Evolutionary conservation across 169 alveolate species (phyloP).

Genomic region (Cryptosporidium andersoni): DNA sequence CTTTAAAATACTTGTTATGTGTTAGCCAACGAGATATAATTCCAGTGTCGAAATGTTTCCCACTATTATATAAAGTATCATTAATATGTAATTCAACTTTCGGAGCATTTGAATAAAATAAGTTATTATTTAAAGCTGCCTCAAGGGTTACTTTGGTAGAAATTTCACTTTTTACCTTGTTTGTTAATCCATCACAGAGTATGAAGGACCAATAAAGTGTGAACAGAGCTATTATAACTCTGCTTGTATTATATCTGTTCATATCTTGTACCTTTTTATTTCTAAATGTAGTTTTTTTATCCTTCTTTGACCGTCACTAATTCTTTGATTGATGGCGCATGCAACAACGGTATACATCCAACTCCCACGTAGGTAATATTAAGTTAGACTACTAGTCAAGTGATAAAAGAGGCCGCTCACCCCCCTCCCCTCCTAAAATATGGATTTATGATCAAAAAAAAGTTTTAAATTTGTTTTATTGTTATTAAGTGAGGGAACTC

Average conservation of each 20-base stretch:
- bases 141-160: slow-evolving; percentile 19
- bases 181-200: slow-evolving; percentile 41
- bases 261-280: too few relatives aligned
- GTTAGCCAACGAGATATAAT: slow-evolving; percentile 51
- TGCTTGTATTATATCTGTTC: too few relatives aligned
- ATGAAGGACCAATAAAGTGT: neutral
- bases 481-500: too few relatives aligned
- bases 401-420: too few relatives aligned
- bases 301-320: neutral
- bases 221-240: slow-evolving; percentile 2
- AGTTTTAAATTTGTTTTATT: too few relatives aligned
- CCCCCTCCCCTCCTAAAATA: too few relatives aligned
- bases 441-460: too few relatives aligned
- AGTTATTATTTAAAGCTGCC: slow-evolving; percentile 18
- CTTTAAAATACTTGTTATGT: slow-evolving; percentile 37
- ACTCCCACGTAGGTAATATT: too few relatives aligned
- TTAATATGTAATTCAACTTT: slow-evolving; percentile 37
- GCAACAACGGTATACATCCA: too few relatives aligned
- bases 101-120: slow-evolving; percentile 27
- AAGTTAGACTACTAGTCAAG: too few relatives aligned
- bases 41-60: slow-evolving; percentile 17
- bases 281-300: too few relatives aligned
- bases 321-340: neutral
- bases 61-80: neutral
- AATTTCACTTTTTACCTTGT: slow-evolving; percentile 18